Base-by-base conservation (phyloP, 2,329 filamentous ascomycete genomes). In the Colletotrichum sp. region DNA sequence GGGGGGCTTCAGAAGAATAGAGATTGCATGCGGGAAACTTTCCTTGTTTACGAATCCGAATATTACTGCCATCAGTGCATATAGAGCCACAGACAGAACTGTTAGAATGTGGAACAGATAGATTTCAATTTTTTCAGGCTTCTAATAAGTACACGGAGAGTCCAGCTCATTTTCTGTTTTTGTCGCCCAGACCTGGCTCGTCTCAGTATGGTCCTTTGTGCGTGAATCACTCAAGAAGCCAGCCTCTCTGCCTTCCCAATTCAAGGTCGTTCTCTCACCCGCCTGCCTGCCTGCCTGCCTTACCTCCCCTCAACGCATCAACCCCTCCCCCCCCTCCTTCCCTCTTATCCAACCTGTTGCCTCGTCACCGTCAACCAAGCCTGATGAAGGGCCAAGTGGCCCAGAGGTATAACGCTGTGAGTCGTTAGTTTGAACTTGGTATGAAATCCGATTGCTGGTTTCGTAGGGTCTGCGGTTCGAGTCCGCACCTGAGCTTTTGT, bases 21-120 rank as follows among this genome's bases (percentile, higher is more conserved):
- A 68, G 30, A 57, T n/a, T 57, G 28, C 64, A 63, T 49, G 4
- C 26, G 24, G 34, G 30, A 30, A 8, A 52, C 44, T 74, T 74
- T 69, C 59, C 64, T 74, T 76, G 65, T 32, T 36, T 66, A 39
- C 18, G 64, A 65, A 52, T 36, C 32, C 24, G 26, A 44, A 67
- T 26, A 55, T 59, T 59, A 32, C 44, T 69, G 65, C 65, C 59
- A 62, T 39, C 26, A 66, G 36, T 76, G 74, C 74, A 69, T 49
- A 76, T 76, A 76, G 65, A 76, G 32, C 44, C 44, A 74, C 36
- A 68, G 59, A 69, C 57, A 69, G 74, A 49, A 52, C 49, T 66
- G 21, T 74, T 74, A 74, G 74, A 74, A 39, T 76, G 74, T 28
- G 49, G 60, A 13, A 52, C n/a, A 60, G 28, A 67, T 74, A 65